Percentiles rank a stretch among this genome's conserved stretches.
These are phyloP conservation scores for Blastocystis sp. DNA, from an alignment of 352 stramenopile genomes.

Conservation along the genomic window DNA sequence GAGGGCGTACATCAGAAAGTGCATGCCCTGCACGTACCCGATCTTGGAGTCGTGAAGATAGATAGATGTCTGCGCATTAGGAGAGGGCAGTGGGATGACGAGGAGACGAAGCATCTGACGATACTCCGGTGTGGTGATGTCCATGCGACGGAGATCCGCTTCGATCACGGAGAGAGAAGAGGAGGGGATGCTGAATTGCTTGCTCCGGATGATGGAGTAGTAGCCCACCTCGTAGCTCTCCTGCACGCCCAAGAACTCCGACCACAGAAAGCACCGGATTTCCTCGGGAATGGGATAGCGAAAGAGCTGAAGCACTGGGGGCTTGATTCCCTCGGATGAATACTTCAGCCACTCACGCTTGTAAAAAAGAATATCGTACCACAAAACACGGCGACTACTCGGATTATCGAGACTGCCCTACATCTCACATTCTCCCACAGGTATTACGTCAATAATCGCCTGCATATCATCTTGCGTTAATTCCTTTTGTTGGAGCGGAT, in stretches of 20 bases:
- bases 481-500: constrained; percentile 4
- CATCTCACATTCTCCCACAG: background rate
- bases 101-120: constrained; percentile 18
- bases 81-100: background rate
- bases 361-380: constrained; percentile 54
- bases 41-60: constrained; percentile 39
- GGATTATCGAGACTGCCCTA: constrained; percentile 31
- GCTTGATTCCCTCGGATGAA: background rate
- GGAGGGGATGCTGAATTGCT: constrained; percentile 7
- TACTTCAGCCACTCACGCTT: background rate
- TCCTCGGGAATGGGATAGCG: constrained; percentile 44
- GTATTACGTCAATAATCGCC: background rate
- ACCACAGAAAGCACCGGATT: constrained; percentile 48
- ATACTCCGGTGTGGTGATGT: constrained; percentile 26
- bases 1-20: constrained; percentile 3
- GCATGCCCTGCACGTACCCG: constrained; percentile 48
- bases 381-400: background rate
- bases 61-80: constrained; percentile 9
- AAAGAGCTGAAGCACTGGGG: constrained; percentile 4
- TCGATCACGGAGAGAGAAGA: constrained; percentile 35
- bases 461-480: background rate
- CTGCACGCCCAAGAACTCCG: background rate
- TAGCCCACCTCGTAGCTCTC: constrained; percentile 40
- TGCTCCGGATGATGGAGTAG: constrained; percentile 48
- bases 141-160: constrained; percentile 35